A percentile compares a stretch with the other conserved stretches of the same genome.
Evolutionary conservation across 2,329 filamentous ascomycete species (phyloP).

Genomic region (Scorias spongiosa): DNA sequence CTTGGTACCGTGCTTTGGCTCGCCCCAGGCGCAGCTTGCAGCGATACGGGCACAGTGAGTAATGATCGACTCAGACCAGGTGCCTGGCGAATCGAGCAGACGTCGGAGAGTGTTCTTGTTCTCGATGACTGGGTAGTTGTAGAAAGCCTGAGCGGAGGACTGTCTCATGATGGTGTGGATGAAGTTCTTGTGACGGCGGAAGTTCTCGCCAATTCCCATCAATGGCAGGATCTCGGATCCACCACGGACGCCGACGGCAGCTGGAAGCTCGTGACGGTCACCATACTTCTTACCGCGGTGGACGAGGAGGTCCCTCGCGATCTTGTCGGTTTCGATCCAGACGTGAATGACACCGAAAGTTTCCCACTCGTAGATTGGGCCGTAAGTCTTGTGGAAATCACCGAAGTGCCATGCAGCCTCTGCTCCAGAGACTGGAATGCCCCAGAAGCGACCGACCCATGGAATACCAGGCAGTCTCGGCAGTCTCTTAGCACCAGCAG

Average conservation of each 20-base stretch:
- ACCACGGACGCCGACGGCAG: constrained; percentile 16
- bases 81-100: constrained; percentile 16
- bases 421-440: constrained; percentile 17
- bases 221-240: constrained; percentile 19
- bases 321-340: constrained; percentile 22
- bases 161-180: constrained; percentile 21
- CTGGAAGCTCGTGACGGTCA: constrained; percentile 21
- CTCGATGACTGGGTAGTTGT: constrained; percentile 17
- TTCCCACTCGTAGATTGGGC: constrained; percentile 21
- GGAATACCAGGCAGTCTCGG: constrained; percentile 15
- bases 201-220: constrained; percentile 17
- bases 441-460: constrained; percentile 19
- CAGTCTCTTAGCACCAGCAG: constrained; percentile 10
- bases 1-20: constrained; percentile 20
- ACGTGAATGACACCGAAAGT: constrained; percentile 18
- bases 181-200: constrained; percentile 18
- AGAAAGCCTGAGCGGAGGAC: constrained; percentile 15
- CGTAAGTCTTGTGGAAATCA: constrained; percentile 19
- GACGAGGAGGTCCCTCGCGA: constrained; percentile 20
- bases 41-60: constrained; percentile 20
- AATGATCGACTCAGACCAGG: constrained; percentile 20
- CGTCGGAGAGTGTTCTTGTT: constrained; percentile 20
- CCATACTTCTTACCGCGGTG: constrained; percentile 18
- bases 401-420: constrained; percentile 22
- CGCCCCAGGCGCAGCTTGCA: constrained; percentile 19